phyloP scores from a whole-genome alignment of 352 stramenopile species.

The Globisporangium rhizosaccharum region DNA sequence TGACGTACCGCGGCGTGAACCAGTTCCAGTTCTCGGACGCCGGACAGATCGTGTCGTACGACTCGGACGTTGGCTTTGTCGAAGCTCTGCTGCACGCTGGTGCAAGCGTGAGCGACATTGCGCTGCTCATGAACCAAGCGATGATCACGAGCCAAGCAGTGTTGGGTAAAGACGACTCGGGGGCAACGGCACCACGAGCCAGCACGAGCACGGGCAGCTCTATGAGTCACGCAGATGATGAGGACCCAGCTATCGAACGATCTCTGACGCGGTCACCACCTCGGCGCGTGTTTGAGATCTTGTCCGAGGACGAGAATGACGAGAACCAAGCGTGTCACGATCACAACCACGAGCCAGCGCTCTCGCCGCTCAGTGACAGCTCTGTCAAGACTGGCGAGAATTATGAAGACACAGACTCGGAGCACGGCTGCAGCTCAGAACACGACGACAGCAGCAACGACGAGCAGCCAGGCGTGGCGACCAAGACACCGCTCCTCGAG shows the following conservation, averaged over 20 bases:
- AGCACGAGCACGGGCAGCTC: too few species aligned
- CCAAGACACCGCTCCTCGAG: neutral
- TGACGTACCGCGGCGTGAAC: slow-evolving; percentile 48
- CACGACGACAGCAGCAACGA: neutral
- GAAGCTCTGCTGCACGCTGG: slow-evolving; percentile 36
- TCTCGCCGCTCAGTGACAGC: too few species aligned
- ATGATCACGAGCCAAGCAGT: slow-evolving; percentile 19
- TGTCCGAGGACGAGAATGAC: neutral
- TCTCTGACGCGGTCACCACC: neutral
- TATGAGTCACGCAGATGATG: neutral
- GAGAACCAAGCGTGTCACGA: neutral
- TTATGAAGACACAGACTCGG: too few species aligned
- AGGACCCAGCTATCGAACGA: neutral
- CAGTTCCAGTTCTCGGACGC: slow-evolving; percentile 42
- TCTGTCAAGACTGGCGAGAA: too few species aligned
- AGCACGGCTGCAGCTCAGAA: too few species aligned
- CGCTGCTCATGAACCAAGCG: slow-evolving; percentile 42
- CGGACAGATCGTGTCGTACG: slow-evolving; percentile 44
- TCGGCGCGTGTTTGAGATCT: slow-evolving; percentile 2
- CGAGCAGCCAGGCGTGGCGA: neutral
- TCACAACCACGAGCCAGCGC: too few species aligned
- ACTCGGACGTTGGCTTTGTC: slow-evolving; percentile 56
- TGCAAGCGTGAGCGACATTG: slow-evolving; percentile 35
- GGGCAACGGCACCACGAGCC: neutral
- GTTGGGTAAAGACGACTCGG: slow-evolving; percentile 5